Base-by-base conservation (phyloP, 441 rosid genomes). In the Jatropha podagrica region DNA sequence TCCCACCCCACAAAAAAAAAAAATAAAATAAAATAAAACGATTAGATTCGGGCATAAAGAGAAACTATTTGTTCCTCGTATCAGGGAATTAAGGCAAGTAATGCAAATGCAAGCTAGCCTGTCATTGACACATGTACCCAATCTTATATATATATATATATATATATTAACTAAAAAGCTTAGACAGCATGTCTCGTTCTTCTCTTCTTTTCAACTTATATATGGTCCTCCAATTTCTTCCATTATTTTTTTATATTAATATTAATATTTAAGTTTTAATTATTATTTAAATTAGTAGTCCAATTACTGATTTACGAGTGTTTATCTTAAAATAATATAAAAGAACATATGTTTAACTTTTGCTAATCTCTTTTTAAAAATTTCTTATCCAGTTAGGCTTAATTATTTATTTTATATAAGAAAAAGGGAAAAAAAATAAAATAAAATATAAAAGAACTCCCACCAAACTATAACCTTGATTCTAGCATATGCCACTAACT, bases 41-140 rank as follows among this genome's bases (percentile, higher is more conserved):
- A 80, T 81, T 80, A 74, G 82, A 81, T 84, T 86, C 87, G 74
- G 76, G 51, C 41, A 46, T 56, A 82, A 82, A 84, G 79, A 74
- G 79, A 76, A 75, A 75, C 61, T 52, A 69, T 7, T 60, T 73
- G 82, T 76, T 86, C 85, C 83, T 77, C 80, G 76, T 77, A 62
- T 82, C 82, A 74, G 67, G 76, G 80, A 79, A 76, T 66, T 71
- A n/a, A 71, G 63, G 62, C 37, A 55, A 55, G 5, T 14, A 3
- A 4, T 51, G 49, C 73, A 56, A 71, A 26, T 27, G 81, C 73
- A 80, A 80, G 62, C 81, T 72, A 77, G 23, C 59, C 81, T 61
- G 68, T 73, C 78, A 75, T 59, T 77, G 79, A 79, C 82, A 81
- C 79, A 54, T 73, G 77, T 27, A 32, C 68, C 74, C 73, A 75